A percentile compares a stretch with the other conserved stretches of the same genome.
phyloP scores from a whole-genome alignment of 495 filamentous ascomycete species.

The Baudoinia panamericana region DNA sequence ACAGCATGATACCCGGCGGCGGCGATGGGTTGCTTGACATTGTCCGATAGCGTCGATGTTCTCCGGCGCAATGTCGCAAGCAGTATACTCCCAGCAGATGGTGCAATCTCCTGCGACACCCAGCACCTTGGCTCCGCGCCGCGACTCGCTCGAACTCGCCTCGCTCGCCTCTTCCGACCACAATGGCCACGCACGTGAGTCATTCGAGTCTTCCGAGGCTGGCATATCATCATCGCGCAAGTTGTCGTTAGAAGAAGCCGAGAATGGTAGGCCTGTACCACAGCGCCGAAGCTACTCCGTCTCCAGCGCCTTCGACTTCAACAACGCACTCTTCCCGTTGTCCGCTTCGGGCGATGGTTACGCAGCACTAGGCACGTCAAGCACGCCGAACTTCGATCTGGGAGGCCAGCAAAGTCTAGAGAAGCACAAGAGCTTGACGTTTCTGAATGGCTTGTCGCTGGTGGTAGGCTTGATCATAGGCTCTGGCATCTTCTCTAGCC shows the following conservation, averaged over 20 bases:
- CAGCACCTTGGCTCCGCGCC: conserved; percentile 31
- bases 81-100: conserved; percentile 9
- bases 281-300: conserved; percentile 62
- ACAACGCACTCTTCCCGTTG: conserved; percentile 78
- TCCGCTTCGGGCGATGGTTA: conserved; percentile 70
- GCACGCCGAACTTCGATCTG: conserved; percentile 29
- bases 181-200: conserved; percentile 40
- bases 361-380: conserved; percentile 64
- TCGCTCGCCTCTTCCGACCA: conserved; percentile 63
- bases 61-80: too few relatives aligned
- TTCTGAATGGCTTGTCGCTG: conserved; percentile 80
- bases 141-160: conserved; percentile 93
- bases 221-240: conserved; percentile 84
- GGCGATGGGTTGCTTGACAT: too few relatives aligned
- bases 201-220: conserved; percentile 61
- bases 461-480: conserved; percentile 91
- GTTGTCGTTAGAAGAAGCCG: conserved; percentile 75
- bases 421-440: conserved; percentile 90
- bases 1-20: too few relatives aligned
- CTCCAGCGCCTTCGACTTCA: conserved; percentile 87
- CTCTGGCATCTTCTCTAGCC: conserved; percentile 93
- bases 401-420: conserved; percentile 47
- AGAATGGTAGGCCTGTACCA: conserved; percentile 43
- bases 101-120: conserved; percentile 1
- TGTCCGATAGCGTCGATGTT: too few relatives aligned